These are phyloP conservation scores for Medicago ruthenica DNA, from an alignment of 306 rosid genomes.

Conservation along the genomic window DNA sequence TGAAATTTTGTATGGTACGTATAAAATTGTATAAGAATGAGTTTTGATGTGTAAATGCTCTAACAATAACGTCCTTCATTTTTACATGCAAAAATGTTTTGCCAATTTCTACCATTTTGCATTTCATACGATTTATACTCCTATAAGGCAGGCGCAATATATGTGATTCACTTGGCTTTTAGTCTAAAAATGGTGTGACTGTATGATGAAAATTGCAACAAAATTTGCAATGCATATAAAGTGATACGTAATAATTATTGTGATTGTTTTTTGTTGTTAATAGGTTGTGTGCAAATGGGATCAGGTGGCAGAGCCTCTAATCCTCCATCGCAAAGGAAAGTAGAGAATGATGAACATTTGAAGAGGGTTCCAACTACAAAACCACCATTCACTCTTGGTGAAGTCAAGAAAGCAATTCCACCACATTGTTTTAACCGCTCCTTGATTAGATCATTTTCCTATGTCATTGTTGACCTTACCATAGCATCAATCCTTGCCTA, in stretches of 20 bases:
- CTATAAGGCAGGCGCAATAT: no score
- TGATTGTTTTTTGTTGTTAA: background rate
- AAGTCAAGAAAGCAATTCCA: conserved; percentile 75
- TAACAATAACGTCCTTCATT: background rate
- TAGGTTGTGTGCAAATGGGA: conserved; percentile 63
- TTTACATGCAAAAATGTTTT: background rate
- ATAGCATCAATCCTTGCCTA: conserved; percentile 51
- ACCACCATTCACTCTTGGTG: conserved; percentile 68
- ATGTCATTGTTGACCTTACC: conserved; percentile 59
- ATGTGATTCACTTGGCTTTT: no score
- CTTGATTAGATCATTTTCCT: conserved; percentile 64
- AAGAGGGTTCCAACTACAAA: conserved; percentile 66
- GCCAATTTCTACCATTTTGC: background rate
- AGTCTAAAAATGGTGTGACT: no score
- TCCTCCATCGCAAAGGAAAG: conserved; percentile 41
- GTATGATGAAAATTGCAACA: no score
- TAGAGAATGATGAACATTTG: conserved; percentile 28
- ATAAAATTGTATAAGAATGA: no score
- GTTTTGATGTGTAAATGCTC: no score
- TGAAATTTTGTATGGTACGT: no score
- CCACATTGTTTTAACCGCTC: conserved; percentile 83
- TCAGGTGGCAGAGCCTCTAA: conserved; percentile 65
- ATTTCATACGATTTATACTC: background rate
- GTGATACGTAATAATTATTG: no score
- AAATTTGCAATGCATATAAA: no score